These are phyloP conservation scores for Colletotrichum paranaense DNA, from an alignment of 2,329 filamentous ascomycete species.

Conservation along the genomic window DNA sequence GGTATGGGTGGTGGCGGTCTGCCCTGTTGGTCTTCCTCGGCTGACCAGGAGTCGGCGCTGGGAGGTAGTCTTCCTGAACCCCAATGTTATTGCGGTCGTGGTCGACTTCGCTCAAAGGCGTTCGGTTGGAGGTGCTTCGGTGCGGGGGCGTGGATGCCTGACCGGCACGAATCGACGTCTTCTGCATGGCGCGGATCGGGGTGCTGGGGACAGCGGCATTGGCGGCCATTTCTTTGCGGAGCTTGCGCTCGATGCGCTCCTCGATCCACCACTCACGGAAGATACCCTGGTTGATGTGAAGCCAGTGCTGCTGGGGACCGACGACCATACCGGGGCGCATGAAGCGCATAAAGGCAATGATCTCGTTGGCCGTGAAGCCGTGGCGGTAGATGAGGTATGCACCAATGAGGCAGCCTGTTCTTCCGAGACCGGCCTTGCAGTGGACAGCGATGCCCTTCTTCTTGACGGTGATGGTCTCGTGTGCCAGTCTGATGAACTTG, in stretches of 20 bases:
- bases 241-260: constrained; percentile 80
- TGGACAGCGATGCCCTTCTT: constrained; percentile 96
- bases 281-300: constrained; percentile 94
- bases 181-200: constrained; percentile 71
- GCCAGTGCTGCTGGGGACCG: constrained; percentile 97
- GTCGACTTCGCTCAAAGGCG: constrained; percentile 94
- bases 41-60: constrained; percentile 94
- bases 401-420: constrained; percentile 95
- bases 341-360: constrained; percentile 98
- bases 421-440: constrained; percentile 96
- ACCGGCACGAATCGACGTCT: constrained; percentile 69
- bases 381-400: constrained; percentile 98
- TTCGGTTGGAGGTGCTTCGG: constrained; percentile 77
- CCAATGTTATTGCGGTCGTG: constrained; percentile 77
- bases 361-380: constrained; percentile 96
- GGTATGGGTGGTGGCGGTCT: constrained; percentile 81
- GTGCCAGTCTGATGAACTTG: constrained; percentile 93
- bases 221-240: constrained; percentile 68
- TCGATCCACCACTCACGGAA: constrained; percentile 99
- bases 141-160: constrained; percentile 85
- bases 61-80: constrained; percentile 89
- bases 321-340: constrained; percentile 99
- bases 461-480: constrained; percentile 91
- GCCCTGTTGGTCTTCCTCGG: constrained; percentile 87
- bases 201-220: constrained; percentile 66